Evolutionary conservation across 1,139 yeast species (phyloP).

Genomic region (Protomyces arabidopsidicola): DNA sequence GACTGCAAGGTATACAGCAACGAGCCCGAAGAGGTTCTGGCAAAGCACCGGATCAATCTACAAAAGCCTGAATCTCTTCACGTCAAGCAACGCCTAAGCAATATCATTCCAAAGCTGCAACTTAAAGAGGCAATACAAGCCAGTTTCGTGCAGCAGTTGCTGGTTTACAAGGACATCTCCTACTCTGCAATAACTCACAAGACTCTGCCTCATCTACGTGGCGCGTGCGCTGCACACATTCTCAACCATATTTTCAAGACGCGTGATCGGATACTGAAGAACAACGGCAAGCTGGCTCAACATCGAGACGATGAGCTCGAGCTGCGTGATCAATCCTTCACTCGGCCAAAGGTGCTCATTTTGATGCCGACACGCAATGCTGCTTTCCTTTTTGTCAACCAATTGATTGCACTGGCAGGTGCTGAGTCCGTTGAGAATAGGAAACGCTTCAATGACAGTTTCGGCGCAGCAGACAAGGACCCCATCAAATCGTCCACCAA

Average conservation of each 20-base stretch:
- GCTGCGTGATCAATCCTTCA: slow-evolving; percentile 87
- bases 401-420: slow-evolving; percentile 60
- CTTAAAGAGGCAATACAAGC: background rate
- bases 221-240: slow-evolving; percentile 64
- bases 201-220: slow-evolving; percentile 48
- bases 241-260: slow-evolving; percentile 73
- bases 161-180: slow-evolving; percentile 67
- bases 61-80: slow-evolving; percentile 18
- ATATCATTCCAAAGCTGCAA: slow-evolving; percentile 11
- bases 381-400: slow-evolving; percentile 65
- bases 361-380: slow-evolving; percentile 79
- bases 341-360: slow-evolving; percentile 82
- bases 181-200: slow-evolving; percentile 53
- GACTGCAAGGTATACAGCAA: background rate
- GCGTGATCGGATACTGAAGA: slow-evolving; percentile 71
- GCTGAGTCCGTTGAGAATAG: slow-evolving; percentile 68
- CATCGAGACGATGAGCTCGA: slow-evolving; percentile 45
- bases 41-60: slow-evolving; percentile 29
- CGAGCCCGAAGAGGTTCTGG: background rate
- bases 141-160: slow-evolving; percentile 54
- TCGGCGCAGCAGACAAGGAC: slow-evolving; percentile 46
- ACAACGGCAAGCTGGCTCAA: slow-evolving; percentile 57
- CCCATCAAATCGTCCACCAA: slow-evolving; percentile 45
- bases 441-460: slow-evolving; percentile 68
- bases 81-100: slow-evolving; percentile 30